These are phyloP conservation scores for Aureobasidium sp. DNA, from an alignment of 2,329 filamentous ascomycete genomes.

Conservation along the genomic window DNA sequence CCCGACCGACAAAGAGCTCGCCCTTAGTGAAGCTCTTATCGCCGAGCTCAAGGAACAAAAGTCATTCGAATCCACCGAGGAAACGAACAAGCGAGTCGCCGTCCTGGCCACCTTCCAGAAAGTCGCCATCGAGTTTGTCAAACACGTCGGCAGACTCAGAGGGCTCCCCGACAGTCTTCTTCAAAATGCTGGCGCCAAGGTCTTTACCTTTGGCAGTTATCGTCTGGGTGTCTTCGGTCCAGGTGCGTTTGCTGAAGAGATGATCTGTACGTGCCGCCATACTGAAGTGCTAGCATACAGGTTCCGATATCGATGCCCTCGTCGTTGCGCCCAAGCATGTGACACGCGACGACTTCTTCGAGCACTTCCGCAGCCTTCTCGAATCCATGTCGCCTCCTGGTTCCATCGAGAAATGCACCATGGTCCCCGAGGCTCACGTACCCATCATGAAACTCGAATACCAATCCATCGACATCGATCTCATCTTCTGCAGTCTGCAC, in stretches of 20 bases:
- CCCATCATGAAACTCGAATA: constrained; percentile 98
- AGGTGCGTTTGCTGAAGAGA: constrained; percentile 33
- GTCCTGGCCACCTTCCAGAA: constrained; percentile 71
- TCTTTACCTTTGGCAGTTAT: constrained; percentile 96
- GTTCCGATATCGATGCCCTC: constrained; percentile 96
- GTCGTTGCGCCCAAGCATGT: constrained; percentile 89
- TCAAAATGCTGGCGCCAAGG: constrained; percentile 79
- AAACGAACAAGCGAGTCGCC: constrained; percentile 75
- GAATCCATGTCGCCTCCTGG: constrained; percentile 66
- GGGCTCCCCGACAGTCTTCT: constrained; percentile 68
- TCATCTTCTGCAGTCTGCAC: constrained; percentile 56
- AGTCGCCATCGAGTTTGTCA: constrained; percentile 81
- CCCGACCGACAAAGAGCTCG: constrained; percentile 69
- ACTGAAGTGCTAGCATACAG: constrained; percentile 33
- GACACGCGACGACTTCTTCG: constrained; percentile 83
- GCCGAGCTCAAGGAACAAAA: constrained; percentile 81
- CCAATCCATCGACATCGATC: constrained; percentile 83
- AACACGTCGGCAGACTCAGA: constrained; percentile 67
- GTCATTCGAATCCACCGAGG: constrained; percentile 79
- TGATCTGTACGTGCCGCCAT: background rate
- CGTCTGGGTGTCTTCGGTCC: constrained; percentile 89
- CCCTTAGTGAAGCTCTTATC: constrained; percentile 70
- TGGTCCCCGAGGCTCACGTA: constrained; percentile 84
- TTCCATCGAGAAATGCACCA: constrained; percentile 76
- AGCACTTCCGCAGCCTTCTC: constrained; percentile 75